These are phyloP conservation scores for Microsporum audouinii DNA, from an alignment of 2,329 filamentous ascomycete species.

Conservation along the genomic window DNA sequence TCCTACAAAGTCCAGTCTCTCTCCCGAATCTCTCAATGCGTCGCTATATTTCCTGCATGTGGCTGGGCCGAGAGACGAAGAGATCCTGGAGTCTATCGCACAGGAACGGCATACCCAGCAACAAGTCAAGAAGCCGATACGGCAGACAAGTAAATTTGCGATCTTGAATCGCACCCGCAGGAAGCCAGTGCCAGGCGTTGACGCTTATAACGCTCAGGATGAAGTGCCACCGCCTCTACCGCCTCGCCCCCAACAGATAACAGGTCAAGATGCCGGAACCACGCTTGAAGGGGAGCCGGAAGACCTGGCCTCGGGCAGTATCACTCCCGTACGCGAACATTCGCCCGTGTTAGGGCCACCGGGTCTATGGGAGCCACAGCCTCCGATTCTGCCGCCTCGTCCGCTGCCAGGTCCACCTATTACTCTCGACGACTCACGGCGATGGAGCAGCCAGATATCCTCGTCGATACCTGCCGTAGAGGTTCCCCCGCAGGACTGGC, in stretches of 20 bases:
- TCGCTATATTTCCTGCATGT: slow-evolving; percentile 89
- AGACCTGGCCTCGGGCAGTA: neutral
- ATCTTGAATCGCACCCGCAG: slow-evolving; percentile 29
- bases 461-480: slow-evolving; percentile 1
- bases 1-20: slow-evolving; percentile 68
- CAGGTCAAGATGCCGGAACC: neutral
- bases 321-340: neutral
- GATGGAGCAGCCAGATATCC: slow-evolving; percentile 6
- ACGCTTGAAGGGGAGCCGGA: neutral
- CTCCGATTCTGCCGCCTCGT: slow-evolving; percentile 5
- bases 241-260: neutral
- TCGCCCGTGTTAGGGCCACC: neutral
- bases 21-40: slow-evolving; percentile 70
- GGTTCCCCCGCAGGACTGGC: neutral
- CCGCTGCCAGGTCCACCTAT: slow-evolving; percentile 2
- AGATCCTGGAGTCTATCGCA: slow-evolving; percentile 30
- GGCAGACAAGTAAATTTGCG: slow-evolving; percentile 11
- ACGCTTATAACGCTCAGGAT: neutral
- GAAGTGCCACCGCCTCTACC: neutral
- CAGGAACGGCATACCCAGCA: slow-evolving; percentile 18
- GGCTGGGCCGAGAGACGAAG: slow-evolving; percentile 49
- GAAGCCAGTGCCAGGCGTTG: slow-evolving; percentile 26
- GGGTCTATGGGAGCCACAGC: neutral
- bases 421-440: slow-evolving; percentile 1
- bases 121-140: slow-evolving; percentile 3